Evolutionary conservation across 2,329 filamentous ascomycete species (phyloP), one percentile per base, ranked within the genome.

Genomic region (Dactylellina parvicollis): DNA sequence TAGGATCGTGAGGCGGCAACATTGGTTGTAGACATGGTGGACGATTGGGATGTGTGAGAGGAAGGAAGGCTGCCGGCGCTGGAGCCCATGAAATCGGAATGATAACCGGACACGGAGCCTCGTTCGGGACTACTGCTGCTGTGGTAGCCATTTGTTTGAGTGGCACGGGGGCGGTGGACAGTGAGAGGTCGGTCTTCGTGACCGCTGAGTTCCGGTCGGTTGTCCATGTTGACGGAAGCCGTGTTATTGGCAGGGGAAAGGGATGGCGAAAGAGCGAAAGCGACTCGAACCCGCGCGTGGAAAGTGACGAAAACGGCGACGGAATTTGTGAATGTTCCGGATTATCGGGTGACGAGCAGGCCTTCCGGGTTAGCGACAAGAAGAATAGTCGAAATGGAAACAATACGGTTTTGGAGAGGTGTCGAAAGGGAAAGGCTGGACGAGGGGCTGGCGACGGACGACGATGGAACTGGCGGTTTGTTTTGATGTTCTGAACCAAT

Each of bases 1-100:
- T 98, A 98, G 28, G 90, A 90, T 82, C 95, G 95, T 77, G 94
- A 95, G 78, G 96, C 75, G 47, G 61, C 59, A 18, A 73, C 42
- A 22, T 65, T 73, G 44, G 59, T 52, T 18, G 46, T 28, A 24
- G 69, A 66, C 60, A 73, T 73, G 60, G 32, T 60, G 60, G 60
- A 66, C 18, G 60, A 66, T 36, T 60, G 54, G 20, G 69, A 73
- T 4, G 69, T 66, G 60, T 66, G 59, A 5, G 69, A 66, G 16
- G 69, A 66, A 14, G 54, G 59, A 24, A 72, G 46, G 28, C 67
- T 72, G 47, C 60, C 49, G 44, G 67, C 67, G 47, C 67, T 72
- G 67, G 67, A 72, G 20, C 60, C 67, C 67, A 72, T 72, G 22
- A 72, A 62, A 52, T 72, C 67, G 59, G 57, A 64, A 38, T 72